A percentile compares a stretch with the other conserved stretches of the same genome.
phyloP scores from a whole-genome alignment of 768 basidiomycete species.

The Candolleomyces eurysporus region DNA sequence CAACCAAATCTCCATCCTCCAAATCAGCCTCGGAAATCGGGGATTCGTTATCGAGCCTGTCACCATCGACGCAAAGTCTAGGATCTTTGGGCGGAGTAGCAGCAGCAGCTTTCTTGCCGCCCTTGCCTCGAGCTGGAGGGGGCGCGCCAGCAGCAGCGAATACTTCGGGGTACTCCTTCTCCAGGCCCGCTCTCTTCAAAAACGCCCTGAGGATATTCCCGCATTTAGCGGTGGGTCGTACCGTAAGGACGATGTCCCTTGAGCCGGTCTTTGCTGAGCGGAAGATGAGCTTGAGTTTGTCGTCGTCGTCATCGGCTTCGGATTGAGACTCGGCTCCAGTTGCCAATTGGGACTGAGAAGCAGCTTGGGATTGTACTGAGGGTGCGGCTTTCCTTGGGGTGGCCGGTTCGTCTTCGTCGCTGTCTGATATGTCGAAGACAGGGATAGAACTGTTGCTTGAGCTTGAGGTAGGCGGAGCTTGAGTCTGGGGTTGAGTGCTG shows the following conservation, averaged over 20 bases:
- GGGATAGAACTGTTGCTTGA: slow-evolving; percentile 7
- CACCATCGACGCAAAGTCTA: slow-evolving; percentile 65
- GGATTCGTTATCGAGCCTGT: slow-evolving; percentile 56
- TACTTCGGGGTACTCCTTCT: slow-evolving; percentile 47
- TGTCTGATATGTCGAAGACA: slow-evolving; percentile 21
- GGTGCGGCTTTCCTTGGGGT: background rate
- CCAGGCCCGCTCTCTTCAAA: slow-evolving; percentile 63
- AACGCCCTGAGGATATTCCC: slow-evolving; percentile 75
- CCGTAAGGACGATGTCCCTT: slow-evolving; percentile 61
- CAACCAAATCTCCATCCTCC: slow-evolving; percentile 80
- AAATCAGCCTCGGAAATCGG: slow-evolving; percentile 68
- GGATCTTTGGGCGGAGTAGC: slow-evolving; percentile 36
- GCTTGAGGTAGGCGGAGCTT: slow-evolving; percentile 5
- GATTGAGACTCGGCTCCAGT: slow-evolving; percentile 27
- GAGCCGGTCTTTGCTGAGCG: slow-evolving; percentile 50
- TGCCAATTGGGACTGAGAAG: background rate
- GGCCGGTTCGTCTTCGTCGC: slow-evolving; percentile 18
- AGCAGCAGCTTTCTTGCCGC: slow-evolving; percentile 25
- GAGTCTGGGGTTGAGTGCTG: slow-evolving; percentile 8
- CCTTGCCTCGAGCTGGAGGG: slow-evolving; percentile 19
- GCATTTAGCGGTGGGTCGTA: slow-evolving; percentile 74
- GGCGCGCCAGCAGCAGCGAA: slow-evolving; percentile 19
- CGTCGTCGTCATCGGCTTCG: slow-evolving; percentile 44
- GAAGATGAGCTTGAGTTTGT: slow-evolving; percentile 64
- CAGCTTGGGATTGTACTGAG: background rate